phyloP scores from a whole-genome alignment of 352 stramenopile genomes.

The Phytopythium delawarense region DNA sequence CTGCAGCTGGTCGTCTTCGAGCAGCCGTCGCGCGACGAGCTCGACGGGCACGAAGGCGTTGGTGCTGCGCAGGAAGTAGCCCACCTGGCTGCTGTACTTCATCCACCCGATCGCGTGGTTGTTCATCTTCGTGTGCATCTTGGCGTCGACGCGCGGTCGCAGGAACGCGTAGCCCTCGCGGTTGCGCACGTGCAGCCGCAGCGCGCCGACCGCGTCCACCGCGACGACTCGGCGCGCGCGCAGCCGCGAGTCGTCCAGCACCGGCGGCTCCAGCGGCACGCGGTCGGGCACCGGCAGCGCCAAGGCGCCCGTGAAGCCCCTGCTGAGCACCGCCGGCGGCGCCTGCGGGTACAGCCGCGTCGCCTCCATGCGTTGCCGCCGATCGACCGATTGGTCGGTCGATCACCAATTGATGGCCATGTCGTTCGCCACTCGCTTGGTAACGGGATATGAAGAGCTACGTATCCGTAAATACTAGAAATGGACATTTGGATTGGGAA shows the following conservation, averaged over 20 bases:
- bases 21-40: conserved; percentile 27
- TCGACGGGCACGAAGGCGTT: conserved; percentile 50
- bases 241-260: conserved; percentile 50
- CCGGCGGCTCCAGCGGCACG: conserved; percentile 38
- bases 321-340: conserved; percentile 39
- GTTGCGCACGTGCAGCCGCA: conserved; percentile 57
- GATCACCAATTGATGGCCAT: not conserved
- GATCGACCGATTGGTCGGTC: not conserved
- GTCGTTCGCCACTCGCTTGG: not conserved
- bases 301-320: conserved; percentile 47
- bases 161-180: conserved; percentile 43
- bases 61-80: conserved; percentile 29
- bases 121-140: conserved; percentile 11
- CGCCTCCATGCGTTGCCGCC: conserved; percentile 40
- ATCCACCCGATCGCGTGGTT: not conserved
- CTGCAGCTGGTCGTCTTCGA: conserved; percentile 23
- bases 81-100: conserved; percentile 7
- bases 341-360: conserved; percentile 50
- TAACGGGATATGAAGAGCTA: not conserved
- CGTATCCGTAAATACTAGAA: not conserved
- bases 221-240: conserved; percentile 21
- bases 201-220: conserved; percentile 43
- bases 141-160: conserved; percentile 37
- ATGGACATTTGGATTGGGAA: not conserved
- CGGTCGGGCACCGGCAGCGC: conserved; percentile 37